These are phyloP conservation scores for Phaffomyces antillensis DNA, from an alignment of 805 yeast genomes.

Conservation along the genomic window DNA sequence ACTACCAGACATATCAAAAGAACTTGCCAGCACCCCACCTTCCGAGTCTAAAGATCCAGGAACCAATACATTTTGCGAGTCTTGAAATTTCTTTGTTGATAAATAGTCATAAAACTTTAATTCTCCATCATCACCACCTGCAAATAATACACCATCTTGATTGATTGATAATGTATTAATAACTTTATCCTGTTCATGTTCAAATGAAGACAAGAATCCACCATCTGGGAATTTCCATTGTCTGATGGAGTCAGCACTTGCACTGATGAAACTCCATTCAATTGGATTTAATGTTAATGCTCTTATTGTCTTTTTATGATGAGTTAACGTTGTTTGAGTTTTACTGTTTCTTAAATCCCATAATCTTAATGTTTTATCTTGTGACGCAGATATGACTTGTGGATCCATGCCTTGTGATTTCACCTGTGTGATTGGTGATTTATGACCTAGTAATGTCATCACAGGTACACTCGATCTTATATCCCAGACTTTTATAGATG, in stretches of 20 bases:
- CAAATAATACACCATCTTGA: conserved; percentile 54
- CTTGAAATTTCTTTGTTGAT: conserved; percentile 58
- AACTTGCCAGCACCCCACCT: conserved; percentile 58
- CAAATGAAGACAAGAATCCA: conserved; percentile 30
- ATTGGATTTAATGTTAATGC: conserved; percentile 61
- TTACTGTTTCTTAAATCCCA: conserved; percentile 88
- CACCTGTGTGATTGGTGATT: conserved; percentile 64
- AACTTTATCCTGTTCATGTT: conserved; percentile 49
- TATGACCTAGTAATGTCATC: conserved; percentile 77
- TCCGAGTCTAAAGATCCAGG: conserved; percentile 71
- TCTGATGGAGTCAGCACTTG: conserved; percentile 71
- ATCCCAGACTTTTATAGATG: conserved; percentile 89
- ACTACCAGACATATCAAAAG: conserved; percentile 74
- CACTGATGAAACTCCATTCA: conserved; percentile 72
- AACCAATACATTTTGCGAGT: conserved; percentile 42
- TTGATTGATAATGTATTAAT: conserved; percentile 66
- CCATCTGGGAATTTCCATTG: conserved; percentile 85
- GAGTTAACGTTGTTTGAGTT: conserved; percentile 65
- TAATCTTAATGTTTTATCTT: conserved; percentile 77
- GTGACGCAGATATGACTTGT: conserved; percentile 75
- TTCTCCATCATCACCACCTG: conserved; percentile 81
- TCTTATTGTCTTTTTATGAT: conserved; percentile 78
- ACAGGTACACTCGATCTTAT: conserved; percentile 71
- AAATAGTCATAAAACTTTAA: conserved; percentile 75
- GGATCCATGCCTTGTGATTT: conserved; percentile 69